phyloP scores from a whole-genome alignment of 352 stramenopile species.

The Phytophthora syringae region DNA sequence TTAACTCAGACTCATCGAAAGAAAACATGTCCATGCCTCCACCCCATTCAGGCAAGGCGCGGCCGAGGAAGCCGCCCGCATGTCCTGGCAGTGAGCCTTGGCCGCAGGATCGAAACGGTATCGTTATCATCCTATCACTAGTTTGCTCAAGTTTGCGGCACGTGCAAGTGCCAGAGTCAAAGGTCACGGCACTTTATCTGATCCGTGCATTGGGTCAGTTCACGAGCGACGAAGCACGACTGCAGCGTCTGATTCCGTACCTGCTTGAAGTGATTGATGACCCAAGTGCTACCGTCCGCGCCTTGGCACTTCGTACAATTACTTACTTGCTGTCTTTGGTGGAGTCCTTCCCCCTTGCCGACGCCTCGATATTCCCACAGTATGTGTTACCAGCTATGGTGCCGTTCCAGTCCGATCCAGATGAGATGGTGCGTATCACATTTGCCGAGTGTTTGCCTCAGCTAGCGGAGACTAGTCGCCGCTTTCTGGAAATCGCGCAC shows the following conservation, averaged over 20 bases:
- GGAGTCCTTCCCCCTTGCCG: slow-evolving; percentile 93
- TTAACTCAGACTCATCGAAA: slow-evolving; percentile 16
- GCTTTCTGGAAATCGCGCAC: slow-evolving; percentile 95
- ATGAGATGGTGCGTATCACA: slow-evolving; percentile 93
- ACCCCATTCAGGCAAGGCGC: slow-evolving; percentile 27
- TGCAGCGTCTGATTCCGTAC: slow-evolving; percentile 95
- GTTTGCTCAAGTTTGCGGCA: slow-evolving; percentile 87
- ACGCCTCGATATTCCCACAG: slow-evolving; percentile 96
- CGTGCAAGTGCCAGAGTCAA: slow-evolving; percentile 86
- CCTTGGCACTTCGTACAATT: slow-evolving; percentile 90
- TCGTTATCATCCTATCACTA: slow-evolving; percentile 87
- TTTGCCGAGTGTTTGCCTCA: slow-evolving; percentile 95
- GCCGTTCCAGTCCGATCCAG: slow-evolving; percentile 90
- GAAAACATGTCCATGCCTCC: slow-evolving; percentile 17
- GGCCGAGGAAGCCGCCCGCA: slow-evolving; percentile 33
- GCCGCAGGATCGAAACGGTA: slow-evolving; percentile 75
- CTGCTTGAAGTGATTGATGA: slow-evolving; percentile 95
- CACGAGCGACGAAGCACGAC: slow-evolving; percentile 92
- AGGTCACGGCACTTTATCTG: slow-evolving; percentile 92
- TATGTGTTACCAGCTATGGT: slow-evolving; percentile 96
- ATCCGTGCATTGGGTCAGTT: slow-evolving; percentile 90
- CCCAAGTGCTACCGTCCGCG: slow-evolving; percentile 87
- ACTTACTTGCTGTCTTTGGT: slow-evolving; percentile 91
- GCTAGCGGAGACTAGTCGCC: slow-evolving; percentile 92
- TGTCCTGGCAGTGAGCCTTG: slow-evolving; percentile 37